Evolutionary conservation across 257 asterid species (phyloP).

Genomic region (Rhazya stricta): DNA sequence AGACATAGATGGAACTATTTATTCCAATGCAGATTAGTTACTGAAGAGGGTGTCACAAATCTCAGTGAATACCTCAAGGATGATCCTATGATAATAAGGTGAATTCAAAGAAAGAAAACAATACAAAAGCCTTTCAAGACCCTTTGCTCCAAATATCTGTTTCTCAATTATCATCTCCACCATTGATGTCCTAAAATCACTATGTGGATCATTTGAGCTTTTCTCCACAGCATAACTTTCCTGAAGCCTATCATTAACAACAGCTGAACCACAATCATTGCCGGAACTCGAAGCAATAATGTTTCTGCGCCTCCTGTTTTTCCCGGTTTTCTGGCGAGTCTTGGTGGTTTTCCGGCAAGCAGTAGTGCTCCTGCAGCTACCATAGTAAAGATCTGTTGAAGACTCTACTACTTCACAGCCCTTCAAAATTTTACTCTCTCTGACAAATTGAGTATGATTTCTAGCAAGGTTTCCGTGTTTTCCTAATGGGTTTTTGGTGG

Average conservation of each 20-base stretch:
- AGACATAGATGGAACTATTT: not conserved
- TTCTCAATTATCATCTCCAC: constrained; percentile 80
- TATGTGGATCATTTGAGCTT: constrained; percentile 51
- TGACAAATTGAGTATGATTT: constrained; percentile 1
- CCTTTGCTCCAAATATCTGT: constrained; percentile 49
- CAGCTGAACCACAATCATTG: constrained; percentile 1
- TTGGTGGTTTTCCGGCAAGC: constrained; percentile 11
- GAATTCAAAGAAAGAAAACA: constrained; percentile 53
- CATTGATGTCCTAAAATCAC: constrained; percentile 74
- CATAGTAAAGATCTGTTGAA: constrained; percentile 28
- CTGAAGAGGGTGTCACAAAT: constrained; percentile 54
- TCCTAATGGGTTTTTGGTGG: not conserved
- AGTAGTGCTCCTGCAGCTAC: not conserved
- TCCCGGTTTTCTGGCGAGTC: constrained; percentile 8
- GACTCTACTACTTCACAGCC: constrained; percentile 7
- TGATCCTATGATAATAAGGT: constrained; percentile 43
- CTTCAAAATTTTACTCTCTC: constrained; percentile 10
- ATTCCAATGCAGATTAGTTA: constrained; percentile 15
- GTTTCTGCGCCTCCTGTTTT: not conserved
- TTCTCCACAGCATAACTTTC: constrained; percentile 62
- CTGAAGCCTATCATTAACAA: constrained; percentile 22
- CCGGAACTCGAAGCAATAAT: too few relatives aligned
- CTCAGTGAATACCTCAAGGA: constrained; percentile 53
- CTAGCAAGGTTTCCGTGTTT: constrained; percentile 2
- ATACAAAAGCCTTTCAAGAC: constrained; percentile 51